Percentiles rank a stretch among this genome's conserved stretches.
Conservation (phyloP, 495 filamentous ascomycete species). For the Neurospora africana region DNA sequence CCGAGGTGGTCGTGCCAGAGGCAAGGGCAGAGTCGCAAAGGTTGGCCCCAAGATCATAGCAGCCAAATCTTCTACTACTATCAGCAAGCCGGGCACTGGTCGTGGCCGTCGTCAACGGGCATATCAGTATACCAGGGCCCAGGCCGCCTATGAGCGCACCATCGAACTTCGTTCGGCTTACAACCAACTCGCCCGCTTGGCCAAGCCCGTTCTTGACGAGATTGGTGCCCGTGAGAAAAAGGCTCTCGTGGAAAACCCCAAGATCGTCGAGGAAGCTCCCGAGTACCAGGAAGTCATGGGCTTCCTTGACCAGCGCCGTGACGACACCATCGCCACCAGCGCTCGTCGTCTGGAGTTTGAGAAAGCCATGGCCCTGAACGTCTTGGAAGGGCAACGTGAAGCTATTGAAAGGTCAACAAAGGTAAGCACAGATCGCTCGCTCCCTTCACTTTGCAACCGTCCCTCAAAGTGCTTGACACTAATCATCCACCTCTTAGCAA, state of each 20-base stretch:
- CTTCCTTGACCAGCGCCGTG: slow-evolving; percentile 23
- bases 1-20: slow-evolving; percentile 15
- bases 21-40: slow-evolving; percentile 23
- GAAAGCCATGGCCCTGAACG: slow-evolving; percentile 6
- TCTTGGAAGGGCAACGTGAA: slow-evolving; percentile 9
- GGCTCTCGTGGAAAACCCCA: slow-evolving; percentile 21
- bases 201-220: slow-evolving; percentile 34
- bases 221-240: slow-evolving; percentile 31
- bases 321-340: slow-evolving; percentile 13
- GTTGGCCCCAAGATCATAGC: slow-evolving; percentile 7
- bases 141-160: slow-evolving; percentile 37
- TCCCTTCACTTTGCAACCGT: background rate
- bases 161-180: slow-evolving; percentile 31
- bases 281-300: slow-evolving; percentile 18
- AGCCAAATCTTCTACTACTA: slow-evolving; percentile 10
- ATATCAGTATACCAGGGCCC: slow-evolving; percentile 26
- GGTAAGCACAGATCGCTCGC: slow-evolving; percentile 8
- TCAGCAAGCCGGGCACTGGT: slow-evolving; percentile 13
- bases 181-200: slow-evolving; percentile 21
- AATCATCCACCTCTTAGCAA: background rate
- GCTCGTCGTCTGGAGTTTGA: slow-evolving; percentile 11
- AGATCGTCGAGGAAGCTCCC: slow-evolving; percentile 20
- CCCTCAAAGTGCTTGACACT: background rate
- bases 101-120: slow-evolving; percentile 34
- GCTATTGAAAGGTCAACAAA: slow-evolving; percentile 4